A percentile compares a stretch with the other conserved stretches of the same genome.
Conservation (phyloP, 108 stramenopile genomes). For the Nannochloropsis oceanica region DNA sequence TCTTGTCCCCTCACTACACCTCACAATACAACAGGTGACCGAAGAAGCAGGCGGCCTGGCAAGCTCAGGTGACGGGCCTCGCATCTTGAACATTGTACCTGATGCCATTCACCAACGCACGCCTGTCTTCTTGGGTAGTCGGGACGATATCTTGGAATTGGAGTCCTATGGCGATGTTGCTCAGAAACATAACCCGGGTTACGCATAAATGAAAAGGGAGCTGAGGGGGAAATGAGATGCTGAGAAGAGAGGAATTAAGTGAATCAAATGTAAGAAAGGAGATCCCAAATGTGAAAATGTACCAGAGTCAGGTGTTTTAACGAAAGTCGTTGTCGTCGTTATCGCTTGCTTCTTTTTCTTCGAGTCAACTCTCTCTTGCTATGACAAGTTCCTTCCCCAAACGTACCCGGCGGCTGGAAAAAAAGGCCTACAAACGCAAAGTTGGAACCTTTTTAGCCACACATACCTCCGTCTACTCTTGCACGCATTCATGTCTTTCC, state of each 20-base stretch:
- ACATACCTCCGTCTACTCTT: too few relatives aligned
- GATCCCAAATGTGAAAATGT: too few relatives aligned
- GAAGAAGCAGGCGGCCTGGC: neutral
- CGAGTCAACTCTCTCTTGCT: too few relatives aligned
- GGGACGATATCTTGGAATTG: slow-evolving; percentile 12
- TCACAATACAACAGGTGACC: neutral
- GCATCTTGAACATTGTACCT: neutral
- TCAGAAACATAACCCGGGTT: slow-evolving; percentile 1
- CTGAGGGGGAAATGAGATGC: neutral
- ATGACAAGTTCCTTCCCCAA: too few relatives aligned
- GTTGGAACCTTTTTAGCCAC: too few relatives aligned
- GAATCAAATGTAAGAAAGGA: too few relatives aligned
- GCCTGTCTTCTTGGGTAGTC: slow-evolving; percentile 18
- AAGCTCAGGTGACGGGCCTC: neutral
- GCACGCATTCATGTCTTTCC: too few relatives aligned
- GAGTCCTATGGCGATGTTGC: slow-evolving; percentile 25
- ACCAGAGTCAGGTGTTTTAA: too few relatives aligned
- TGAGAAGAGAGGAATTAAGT: neutral
- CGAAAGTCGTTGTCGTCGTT: too few relatives aligned
- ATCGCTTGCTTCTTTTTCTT: too few relatives aligned
- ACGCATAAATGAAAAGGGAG: neutral
- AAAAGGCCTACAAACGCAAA: too few relatives aligned
- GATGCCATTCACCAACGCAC: slow-evolving; percentile 12
- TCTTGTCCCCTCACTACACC: neutral
- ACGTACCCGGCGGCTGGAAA: too few relatives aligned